phyloP scores from a whole-genome alignment of 495 filamentous ascomycete species.

The Penicillium angulare region DNA sequence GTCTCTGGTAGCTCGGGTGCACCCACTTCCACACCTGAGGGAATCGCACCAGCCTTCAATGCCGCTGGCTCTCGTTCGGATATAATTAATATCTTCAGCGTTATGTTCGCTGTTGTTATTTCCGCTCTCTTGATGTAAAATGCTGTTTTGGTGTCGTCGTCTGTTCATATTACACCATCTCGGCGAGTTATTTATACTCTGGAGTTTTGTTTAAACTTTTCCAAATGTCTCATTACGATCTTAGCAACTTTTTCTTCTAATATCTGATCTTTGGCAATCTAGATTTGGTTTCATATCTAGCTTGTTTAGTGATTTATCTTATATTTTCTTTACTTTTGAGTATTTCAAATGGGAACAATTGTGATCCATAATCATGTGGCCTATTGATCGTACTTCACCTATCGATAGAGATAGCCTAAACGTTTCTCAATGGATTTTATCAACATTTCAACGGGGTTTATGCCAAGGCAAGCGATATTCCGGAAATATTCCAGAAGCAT shows the following conservation, averaged over 20 bases:
- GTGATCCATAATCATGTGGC: neutral
- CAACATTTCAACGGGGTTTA: too few species aligned
- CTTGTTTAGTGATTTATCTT: neutral
- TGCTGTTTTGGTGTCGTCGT: neutral
- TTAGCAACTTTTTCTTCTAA: neutral
- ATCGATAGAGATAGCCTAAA: too few species aligned
- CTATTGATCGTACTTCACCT: too few species aligned
- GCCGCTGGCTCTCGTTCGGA: constrained; percentile 1
- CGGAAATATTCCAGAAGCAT: too few species aligned
- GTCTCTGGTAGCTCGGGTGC: neutral
- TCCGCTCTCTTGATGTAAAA: constrained; percentile 13
- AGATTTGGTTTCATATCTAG: neutral
- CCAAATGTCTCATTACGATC: neutral
- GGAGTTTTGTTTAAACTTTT: neutral
- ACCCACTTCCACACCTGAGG: constrained; percentile 22
- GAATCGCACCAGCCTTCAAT: constrained; percentile 5
- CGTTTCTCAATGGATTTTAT: too few species aligned
- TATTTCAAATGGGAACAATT: neutral
- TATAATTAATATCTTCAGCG: constrained; percentile 3
- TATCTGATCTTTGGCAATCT: neutral
- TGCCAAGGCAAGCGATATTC: too few species aligned
- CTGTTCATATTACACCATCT: neutral
- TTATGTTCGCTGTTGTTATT: constrained; percentile 4
- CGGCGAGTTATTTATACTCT: neutral
- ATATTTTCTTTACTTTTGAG: neutral